Conservation (phyloP, 306 rosid genomes). For the Dryas octopetala region DNA sequence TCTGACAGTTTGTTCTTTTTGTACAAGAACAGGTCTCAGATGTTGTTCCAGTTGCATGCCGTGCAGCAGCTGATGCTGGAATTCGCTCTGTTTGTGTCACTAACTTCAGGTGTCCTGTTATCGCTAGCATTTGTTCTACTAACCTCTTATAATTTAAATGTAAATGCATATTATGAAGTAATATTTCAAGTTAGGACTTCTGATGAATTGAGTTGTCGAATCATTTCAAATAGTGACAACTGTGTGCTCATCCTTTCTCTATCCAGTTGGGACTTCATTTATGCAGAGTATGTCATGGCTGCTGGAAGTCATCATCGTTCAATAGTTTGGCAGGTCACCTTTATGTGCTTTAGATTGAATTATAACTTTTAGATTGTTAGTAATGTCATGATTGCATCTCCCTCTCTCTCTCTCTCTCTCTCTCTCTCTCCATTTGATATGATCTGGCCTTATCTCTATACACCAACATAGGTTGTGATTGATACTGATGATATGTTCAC, state of each 20-base stretch:
- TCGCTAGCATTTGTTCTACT: neutral
- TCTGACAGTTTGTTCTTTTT: slow-evolving; percentile 10
- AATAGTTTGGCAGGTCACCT: slow-evolving; percentile 88
- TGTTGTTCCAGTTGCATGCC: slow-evolving; percentile 96
- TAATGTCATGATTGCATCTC: neutral
- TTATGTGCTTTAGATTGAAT: slow-evolving; percentile 22
- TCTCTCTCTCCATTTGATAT: neutral
- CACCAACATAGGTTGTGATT: neutral
- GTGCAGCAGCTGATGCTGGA: slow-evolving; percentile 97
- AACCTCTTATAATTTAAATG: neutral
- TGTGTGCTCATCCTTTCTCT: slow-evolving; percentile 15
- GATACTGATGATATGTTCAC: neutral
- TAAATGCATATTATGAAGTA: slow-evolving; percentile 12
- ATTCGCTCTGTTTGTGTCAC: slow-evolving; percentile 96
- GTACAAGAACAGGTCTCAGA: slow-evolving; percentile 67
- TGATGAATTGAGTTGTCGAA: slow-evolving; percentile 14
- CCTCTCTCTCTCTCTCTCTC: no score
- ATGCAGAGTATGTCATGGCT: slow-evolving; percentile 94
- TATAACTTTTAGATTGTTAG: slow-evolving; percentile 9
- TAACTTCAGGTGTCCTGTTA: slow-evolving; percentile 72
- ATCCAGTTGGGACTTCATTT: slow-evolving; percentile 98
- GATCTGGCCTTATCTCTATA: neutral
- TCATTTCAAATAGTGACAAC: slow-evolving; percentile 2
- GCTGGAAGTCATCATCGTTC: slow-evolving; percentile 92
- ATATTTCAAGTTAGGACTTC: slow-evolving; percentile 12